Base-by-base conservation (phyloP, 1,284 basidiomycete genomes). In the Moesziomyces sp. region DNA sequence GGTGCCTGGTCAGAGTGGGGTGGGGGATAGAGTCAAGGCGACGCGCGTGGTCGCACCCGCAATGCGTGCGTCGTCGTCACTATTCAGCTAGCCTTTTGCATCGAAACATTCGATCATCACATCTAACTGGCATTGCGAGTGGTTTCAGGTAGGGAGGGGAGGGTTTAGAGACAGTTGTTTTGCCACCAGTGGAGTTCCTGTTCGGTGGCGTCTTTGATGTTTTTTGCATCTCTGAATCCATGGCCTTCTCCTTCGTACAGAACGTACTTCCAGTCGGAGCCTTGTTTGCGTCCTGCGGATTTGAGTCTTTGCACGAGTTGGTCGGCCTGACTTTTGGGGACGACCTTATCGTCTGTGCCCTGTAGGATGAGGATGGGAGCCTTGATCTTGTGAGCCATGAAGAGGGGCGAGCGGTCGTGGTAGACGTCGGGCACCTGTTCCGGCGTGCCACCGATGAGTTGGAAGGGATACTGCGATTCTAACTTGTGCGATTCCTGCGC, bases 401-500 rank as follows among this genome's bases (percentile, higher is more conserved):
- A 84, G 33, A 90, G 78, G 0, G 90, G 89, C 6, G 87, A 88
- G 11, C 89, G 84, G 19, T 85, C 85, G 45, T 84, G 82, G 72
- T 88, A 89, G 0, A 88, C 78, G n/a, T 88, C 81, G 4, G 87
- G 87, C 3, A 86, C 81, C 52, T 88, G 85, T 6, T 83, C 76
- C 1, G 83, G 79, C 0, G 86, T 88, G 0, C 89, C 90, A 0
- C 90, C 89, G 28, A 91, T 76, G 3, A 91, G 85, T 59, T 87
- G 86, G 65, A 87, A 60, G 8, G 65, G 79, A 67, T 90, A 90
- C n/a, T 85, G 84, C 21, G 87, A 85, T 79, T 90, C 88, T 52
- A 91, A 91, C 74, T 92, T 92, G 84, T 92, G 91, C 0, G 89
- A 89, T 59, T 88, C 86, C 5, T 59, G 54, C 3, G 70, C 70